Conservation (phyloP, 305 asterid species). For the Fraxinus angustifolia region DNA sequence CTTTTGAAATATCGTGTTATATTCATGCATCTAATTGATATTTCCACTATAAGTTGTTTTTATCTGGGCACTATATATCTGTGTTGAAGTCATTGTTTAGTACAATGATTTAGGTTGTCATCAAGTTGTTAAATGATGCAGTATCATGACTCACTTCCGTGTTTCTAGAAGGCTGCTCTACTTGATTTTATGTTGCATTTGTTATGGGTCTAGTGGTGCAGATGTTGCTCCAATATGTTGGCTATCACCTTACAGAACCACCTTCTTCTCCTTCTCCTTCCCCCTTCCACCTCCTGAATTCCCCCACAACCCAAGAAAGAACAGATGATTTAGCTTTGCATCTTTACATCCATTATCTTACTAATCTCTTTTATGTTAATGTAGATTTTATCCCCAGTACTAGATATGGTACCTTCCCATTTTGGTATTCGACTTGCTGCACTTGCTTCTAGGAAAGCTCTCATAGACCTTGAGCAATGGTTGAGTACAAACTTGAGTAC, state of each 20-base stretch:
- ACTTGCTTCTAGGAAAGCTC: constrained; percentile 76
- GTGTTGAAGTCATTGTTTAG: background rate
- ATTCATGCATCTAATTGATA: background rate
- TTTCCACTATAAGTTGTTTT: background rate
- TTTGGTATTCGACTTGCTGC: constrained; percentile 81
- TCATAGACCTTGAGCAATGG: constrained; percentile 86
- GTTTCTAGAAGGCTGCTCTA: background rate
- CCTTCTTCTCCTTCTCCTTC: background rate
- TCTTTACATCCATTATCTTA: constrained; percentile 9
- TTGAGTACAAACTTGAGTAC: constrained; percentile 52
- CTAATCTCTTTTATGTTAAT: constrained; percentile 15
- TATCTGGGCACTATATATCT: background rate
- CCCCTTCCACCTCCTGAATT: background rate
- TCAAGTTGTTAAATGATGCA: background rate
- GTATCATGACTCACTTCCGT: background rate
- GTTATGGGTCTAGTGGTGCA: background rate
- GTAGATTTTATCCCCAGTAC: constrained; percentile 68
- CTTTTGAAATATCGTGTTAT: background rate
- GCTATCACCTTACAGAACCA: background rate
- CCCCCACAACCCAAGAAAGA: background rate
- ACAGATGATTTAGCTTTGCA: constrained; percentile 4
- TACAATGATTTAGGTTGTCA: background rate
- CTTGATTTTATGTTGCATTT: background rate
- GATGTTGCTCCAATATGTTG: background rate
- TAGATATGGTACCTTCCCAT: constrained; percentile 70